Evolutionary conservation across 768 basidiomycete species (phyloP), one percentile per base, ranked within the genome.

Genomic region (Clitopilus hobsonii): DNA sequence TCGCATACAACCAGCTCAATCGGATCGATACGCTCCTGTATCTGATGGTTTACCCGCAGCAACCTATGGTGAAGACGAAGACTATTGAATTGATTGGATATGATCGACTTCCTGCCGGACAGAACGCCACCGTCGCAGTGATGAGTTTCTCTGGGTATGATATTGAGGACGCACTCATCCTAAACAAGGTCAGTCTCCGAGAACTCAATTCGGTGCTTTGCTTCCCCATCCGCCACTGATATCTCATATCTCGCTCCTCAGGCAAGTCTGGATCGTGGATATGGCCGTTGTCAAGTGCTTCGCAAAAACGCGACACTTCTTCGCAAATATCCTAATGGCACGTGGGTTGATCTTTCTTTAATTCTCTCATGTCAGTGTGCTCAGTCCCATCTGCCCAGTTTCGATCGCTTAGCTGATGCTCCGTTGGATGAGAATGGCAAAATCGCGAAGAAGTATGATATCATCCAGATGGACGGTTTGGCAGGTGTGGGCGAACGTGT

Each of bases 91-190:
- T 99, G 52, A 83, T 98, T 54, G 96, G 95, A 1, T 99, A 98
- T 67, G 95, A 99, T 71, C 88, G 88, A 57, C 81, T 99, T 4
- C 97, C 97, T 4, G 97, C 97, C 4, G 97, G 97, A 13, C 95
- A 99, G 70, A 99, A 99, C 67, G 97, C 97, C 10, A 98, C 88
- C 0, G 93, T 99, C 45, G 97, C 97, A 10, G 94, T 98, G 61
- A 99, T 99, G 97, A 94, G 92, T 69, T 99, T 91, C 71, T 97
- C 95, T 5, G 97, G 97, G 23, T 99, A 98, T 68, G 97, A 99
- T 78, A 99, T 99, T 60, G 97, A 99, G 74, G 97, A 99, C 69
- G 97, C 97, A 2, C 77, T 98, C 54, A 98, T 99, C 63, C 77
- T 96, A 56, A 99, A 99, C 70, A 94, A 88, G 77, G 92, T 85